Evolutionary conservation across 169 alveolate species (phyloP), one percentile per base, ranked within the genome.

Genomic region (Plasmodium ovale): DNA sequence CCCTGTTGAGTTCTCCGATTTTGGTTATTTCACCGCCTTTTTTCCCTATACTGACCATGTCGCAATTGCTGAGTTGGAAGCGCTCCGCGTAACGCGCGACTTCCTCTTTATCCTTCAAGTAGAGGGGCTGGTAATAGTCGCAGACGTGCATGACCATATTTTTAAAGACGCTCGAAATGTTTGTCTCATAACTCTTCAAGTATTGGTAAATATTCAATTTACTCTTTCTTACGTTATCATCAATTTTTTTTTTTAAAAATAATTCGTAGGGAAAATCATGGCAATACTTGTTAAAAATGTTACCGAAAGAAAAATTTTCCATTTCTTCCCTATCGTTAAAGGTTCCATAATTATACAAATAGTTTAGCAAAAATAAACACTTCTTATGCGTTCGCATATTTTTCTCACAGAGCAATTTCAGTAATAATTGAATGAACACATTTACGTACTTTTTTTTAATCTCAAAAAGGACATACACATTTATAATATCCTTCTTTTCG

Each of bases 201-300:
- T 64, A 82, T 0, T 82, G 25, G 37, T 82, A 67, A 14, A 82
- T 82, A 42, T 82, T 82, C 7, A 69, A 54, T 56, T 82, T 82
- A 49, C 90, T 82, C 27, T 82, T 82, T 49, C 90, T 82, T 31
- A 82, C 37, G 37, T 82, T 82, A 16, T 82, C 90, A 16, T 82
- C 90, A 67, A 82, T 65, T 64, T 82, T 82, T 35, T 82, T 82
- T 39, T 65, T 82, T 6, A 82, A 58, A 44, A 49, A 82, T 65
- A 82, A 69, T 65, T 82, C 90, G 42, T 82, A 82, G 0, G 90
- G 42, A 21, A 65, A 82, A 33, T 82, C 90, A 64, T 82, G 90
- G 33, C 90, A 82, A 44, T 82, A 65, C 31, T 82, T 82, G 54
- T 82, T 65, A 56, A 82, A 54, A 31, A 82, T 42, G 42, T 65